phyloP scores from a whole-genome alignment of 2,329 filamentous ascomycete genomes.

The Tolypocladium inflatum region DNA sequence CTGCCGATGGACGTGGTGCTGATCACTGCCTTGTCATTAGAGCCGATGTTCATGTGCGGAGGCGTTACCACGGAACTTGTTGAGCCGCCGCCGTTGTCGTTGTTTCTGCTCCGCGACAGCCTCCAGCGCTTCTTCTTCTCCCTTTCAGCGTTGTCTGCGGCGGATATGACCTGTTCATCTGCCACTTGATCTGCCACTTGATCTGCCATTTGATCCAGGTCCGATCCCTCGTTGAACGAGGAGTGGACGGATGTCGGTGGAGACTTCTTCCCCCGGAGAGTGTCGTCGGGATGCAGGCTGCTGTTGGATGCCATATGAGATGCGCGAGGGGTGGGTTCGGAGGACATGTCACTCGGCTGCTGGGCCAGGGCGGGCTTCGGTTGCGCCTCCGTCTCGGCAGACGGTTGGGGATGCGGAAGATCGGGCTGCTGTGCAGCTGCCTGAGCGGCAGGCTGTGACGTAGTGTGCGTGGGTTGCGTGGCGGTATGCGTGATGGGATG shows the following conservation, averaged over 20 bases:
- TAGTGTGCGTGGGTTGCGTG: neutral
- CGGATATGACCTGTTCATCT: slow-evolving; percentile 42
- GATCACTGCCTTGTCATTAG: slow-evolving; percentile 52
- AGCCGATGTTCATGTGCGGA: slow-evolving; percentile 41
- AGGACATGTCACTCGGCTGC: slow-evolving; percentile 22
- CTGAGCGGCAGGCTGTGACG: neutral
- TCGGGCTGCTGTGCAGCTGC: neutral
- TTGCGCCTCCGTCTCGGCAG: slow-evolving; percentile 2
- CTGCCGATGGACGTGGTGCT: slow-evolving; percentile 63
- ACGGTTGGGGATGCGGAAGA: neutral
- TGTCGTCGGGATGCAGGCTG: slow-evolving; percentile 32
- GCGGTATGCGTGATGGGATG: neutral
- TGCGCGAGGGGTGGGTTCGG: slow-evolving; percentile 35
- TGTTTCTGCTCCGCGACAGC: slow-evolving; percentile 54
- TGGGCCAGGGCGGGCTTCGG: slow-evolving; percentile 7
- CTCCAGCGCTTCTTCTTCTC: slow-evolving; percentile 65
- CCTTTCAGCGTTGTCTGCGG: slow-evolving; percentile 44
- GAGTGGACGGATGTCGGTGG: slow-evolving; percentile 71
- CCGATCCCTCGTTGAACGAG: slow-evolving; percentile 70
- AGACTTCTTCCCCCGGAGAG: slow-evolving; percentile 59
- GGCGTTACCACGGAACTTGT: slow-evolving; percentile 30
- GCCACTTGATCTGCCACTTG: slow-evolving; percentile 42
- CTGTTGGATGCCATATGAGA: slow-evolving; percentile 34
- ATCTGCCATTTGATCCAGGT: slow-evolving; percentile 29
- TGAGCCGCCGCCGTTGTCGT: slow-evolving; percentile 40